Conservation (phyloP, 2,329 filamentous ascomycete genomes). For the Nothophoma quercina region DNA sequence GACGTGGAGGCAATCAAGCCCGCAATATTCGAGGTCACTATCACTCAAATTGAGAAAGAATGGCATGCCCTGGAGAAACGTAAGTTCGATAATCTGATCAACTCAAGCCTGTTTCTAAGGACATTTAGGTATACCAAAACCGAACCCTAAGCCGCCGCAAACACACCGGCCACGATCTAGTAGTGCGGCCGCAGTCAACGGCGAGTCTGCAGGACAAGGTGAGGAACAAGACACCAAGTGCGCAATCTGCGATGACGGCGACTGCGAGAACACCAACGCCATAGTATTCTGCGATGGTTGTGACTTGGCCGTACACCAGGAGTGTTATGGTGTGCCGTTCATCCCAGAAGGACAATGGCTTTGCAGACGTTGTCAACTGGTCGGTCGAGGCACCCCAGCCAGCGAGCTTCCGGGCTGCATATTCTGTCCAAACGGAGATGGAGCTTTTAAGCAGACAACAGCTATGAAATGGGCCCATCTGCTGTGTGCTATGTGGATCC, state of each 20-base stretch:
- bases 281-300: constrained; percentile 99
- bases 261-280: constrained; percentile 98
- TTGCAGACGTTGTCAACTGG: constrained; percentile 94
- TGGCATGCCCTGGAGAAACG: constrained; percentile 96
- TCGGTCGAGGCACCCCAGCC: constrained; percentile 87
- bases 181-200: constrained; percentile 93
- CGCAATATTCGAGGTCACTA: constrained; percentile 95
- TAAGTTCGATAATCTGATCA: constrained; percentile 28
- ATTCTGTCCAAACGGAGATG: constrained; percentile 97
- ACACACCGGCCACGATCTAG: constrained; percentile 92
- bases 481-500: constrained; percentile 97
- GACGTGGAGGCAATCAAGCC: constrained; percentile 85
- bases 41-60: constrained; percentile 98
- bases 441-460: constrained; percentile 97
- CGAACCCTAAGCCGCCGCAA: constrained; percentile 94
- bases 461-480: constrained; percentile 96
- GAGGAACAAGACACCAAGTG: constrained; percentile 98
- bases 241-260: constrained; percentile 97
- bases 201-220: constrained; percentile 78
- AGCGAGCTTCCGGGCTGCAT: constrained; percentile 71
- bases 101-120: constrained; percentile 14
- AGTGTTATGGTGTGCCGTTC: constrained; percentile 98
- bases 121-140: constrained; percentile 77
- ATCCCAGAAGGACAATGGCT: constrained; percentile 99
- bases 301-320: constrained; percentile 95